Evolutionary conservation across 805 yeast genomes (phyloP).

Genomic region (Monosporozyma aerobia): DNA sequence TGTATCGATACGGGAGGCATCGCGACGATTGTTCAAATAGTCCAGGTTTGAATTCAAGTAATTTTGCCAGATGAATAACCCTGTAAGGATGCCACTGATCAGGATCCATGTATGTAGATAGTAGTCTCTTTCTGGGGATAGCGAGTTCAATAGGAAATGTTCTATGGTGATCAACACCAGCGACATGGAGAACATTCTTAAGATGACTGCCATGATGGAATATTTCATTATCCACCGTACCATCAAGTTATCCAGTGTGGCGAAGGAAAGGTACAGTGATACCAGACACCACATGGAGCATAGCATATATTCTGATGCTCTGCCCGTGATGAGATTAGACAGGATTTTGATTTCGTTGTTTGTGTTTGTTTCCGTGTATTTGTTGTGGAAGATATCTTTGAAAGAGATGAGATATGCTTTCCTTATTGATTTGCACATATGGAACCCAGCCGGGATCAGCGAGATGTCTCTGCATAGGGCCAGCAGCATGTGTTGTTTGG

Average conservation of each 20-base stretch:
- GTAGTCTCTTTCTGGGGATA: conserved; percentile 64
- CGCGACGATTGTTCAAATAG: conserved; percentile 15
- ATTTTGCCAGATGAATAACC: conserved; percentile 73
- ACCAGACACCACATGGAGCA: conserved; percentile 93
- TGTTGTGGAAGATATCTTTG: background rate
- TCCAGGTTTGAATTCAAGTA: conserved; percentile 75
- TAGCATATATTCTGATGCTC: conserved; percentile 68
- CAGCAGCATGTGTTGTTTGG: conserved; percentile 65
- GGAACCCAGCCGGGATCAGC: conserved; percentile 54
- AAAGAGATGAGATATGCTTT: conserved; percentile 20
- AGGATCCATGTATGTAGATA: conserved; percentile 86
- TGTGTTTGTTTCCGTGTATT: background rate
- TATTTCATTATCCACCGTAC: conserved; percentile 91
- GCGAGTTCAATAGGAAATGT: conserved; percentile 54
- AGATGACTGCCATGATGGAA: conserved; percentile 77
- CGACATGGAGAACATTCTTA: conserved; percentile 78
- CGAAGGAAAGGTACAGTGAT: conserved; percentile 72
- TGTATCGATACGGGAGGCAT: background rate
- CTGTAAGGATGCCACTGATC: conserved; percentile 76
- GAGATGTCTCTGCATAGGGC: conserved; percentile 77
- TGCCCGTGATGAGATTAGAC: conserved; percentile 38
- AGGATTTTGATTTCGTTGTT: background rate
- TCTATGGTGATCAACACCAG: conserved; percentile 62
- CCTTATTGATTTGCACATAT: conserved; percentile 38
- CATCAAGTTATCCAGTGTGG: conserved; percentile 81